phyloP scores from a whole-genome alignment of 2,329 filamentous ascomycete genomes.

The Alternaria hordeiaustralica region DNA sequence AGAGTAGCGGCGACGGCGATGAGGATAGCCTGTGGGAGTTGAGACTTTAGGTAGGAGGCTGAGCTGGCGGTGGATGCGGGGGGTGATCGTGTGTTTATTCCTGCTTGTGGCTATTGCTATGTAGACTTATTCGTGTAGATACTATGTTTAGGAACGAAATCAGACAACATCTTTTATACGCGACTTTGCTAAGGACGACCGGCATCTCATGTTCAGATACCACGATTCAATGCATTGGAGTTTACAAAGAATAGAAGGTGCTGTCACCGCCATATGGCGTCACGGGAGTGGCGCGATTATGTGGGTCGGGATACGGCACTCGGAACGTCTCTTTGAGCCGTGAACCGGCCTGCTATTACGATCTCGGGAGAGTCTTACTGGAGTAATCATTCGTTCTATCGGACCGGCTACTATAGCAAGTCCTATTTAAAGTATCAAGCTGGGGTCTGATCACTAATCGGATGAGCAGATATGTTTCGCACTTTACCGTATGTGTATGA shows the following conservation, averaged over 20 bases:
- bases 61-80: neutral
- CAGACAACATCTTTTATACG: neutral
- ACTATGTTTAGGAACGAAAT: neutral
- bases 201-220: accelerated
- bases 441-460: neutral
- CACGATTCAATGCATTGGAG: neutral
- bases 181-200: neutral
- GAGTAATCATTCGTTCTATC: neutral
- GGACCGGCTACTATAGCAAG: neutral
- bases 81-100: too few species aligned
- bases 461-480: neutral
- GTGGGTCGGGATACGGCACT: neutral
- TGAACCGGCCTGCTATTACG: too few species aligned
- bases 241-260: neutral
- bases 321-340: neutral
- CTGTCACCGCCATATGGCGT: neutral
- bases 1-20: accelerated
- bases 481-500: neutral
- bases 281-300: neutral
- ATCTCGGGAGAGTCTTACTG: too few species aligned
- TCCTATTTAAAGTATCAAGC: neutral
- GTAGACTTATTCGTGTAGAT: neutral
- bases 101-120: neutral
- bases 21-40: neutral
- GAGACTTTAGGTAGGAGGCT: neutral